These are phyloP conservation scores for Clonostachys byssicola DNA, from an alignment of 2,329 filamentous ascomycete species.

Conservation along the genomic window DNA sequence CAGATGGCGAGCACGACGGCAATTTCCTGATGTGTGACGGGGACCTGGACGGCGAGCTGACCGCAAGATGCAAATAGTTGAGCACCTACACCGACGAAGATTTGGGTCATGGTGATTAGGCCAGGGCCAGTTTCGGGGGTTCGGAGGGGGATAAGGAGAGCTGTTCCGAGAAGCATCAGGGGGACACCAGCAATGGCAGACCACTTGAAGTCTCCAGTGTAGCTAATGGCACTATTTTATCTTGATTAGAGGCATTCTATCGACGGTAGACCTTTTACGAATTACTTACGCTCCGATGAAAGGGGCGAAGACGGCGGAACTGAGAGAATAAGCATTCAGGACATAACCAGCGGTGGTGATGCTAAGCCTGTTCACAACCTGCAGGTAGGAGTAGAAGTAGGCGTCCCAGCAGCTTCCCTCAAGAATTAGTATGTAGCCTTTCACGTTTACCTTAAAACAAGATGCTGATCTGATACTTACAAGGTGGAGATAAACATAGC, in stretches of 20 bases:
- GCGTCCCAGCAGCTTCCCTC: conserved; percentile 30
- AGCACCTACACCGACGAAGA: conserved; percentile 41
- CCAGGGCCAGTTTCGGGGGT: conserved; percentile 22
- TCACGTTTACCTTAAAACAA: conserved; percentile 24
- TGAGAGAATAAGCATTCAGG: conserved; percentile 36
- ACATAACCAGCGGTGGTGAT: conserved; percentile 34
- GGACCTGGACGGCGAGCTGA: conserved; percentile 50
- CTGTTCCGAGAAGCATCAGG: conserved; percentile 30
- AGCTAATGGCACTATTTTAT: conserved; percentile 28
- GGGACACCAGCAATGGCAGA: conserved; percentile 26
- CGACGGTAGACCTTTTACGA: neutral
- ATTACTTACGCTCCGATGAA: conserved; percentile 20
- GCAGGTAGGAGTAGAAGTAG: conserved; percentile 46
- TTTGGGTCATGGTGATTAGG: conserved; percentile 47
- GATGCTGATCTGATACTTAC: conserved; percentile 23
- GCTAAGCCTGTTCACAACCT: conserved; percentile 35
- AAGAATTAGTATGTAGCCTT: too few relatives aligned
- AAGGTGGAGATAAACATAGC: neutral
- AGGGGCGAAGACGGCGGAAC: conserved; percentile 33
- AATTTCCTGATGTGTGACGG: conserved; percentile 48
- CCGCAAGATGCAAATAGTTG: conserved; percentile 32
- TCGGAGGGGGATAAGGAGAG: conserved; percentile 32
- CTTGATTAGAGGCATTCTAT: neutral
- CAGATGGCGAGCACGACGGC: conserved; percentile 51
- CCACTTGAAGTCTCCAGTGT: conserved; percentile 36